Conservation (phyloP, 2,329 filamentous ascomycete species). For the Endocalyx cinctus region DNA sequence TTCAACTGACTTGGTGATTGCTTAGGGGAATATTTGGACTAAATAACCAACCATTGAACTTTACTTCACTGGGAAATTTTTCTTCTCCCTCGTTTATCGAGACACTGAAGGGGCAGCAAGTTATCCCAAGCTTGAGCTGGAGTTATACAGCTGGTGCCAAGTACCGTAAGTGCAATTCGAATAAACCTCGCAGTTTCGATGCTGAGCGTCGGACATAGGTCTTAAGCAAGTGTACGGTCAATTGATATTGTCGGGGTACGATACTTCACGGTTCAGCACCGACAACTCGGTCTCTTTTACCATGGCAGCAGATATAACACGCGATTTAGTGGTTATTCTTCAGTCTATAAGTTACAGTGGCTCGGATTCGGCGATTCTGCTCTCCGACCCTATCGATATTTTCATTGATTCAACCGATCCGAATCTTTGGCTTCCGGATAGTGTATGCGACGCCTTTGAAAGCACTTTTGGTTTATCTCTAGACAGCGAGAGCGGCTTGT, state of each 20-base stretch:
- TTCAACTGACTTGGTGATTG: too few relatives aligned
- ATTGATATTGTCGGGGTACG: conserved; percentile 36
- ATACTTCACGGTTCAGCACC: conserved; percentile 33
- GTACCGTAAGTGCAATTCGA: conserved; percentile 27
- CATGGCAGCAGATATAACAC: conserved; percentile 29
- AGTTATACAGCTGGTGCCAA: conserved; percentile 37
- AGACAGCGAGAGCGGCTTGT: conserved; percentile 23
- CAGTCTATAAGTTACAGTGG: conserved; percentile 35
- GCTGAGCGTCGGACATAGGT: conserved; percentile 13
- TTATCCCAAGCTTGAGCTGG: conserved; percentile 37
- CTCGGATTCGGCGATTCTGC: conserved; percentile 24
- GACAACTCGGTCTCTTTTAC: conserved; percentile 33
- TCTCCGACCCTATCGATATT: conserved; percentile 29
- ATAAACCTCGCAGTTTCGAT: not conserved
- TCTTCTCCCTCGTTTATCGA: conserved; percentile 31
- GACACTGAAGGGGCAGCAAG: conserved; percentile 29
- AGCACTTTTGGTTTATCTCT: conserved; percentile 27
- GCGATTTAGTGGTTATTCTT: conserved; percentile 33
- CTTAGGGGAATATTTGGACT: conserved; percentile 35
- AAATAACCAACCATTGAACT: conserved; percentile 34
- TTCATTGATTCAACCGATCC: conserved; percentile 33
- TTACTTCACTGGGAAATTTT: conserved; percentile 30
- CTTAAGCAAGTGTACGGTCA: conserved; percentile 34
- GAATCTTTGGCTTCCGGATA: conserved; percentile 29
- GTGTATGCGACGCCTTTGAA: conserved; percentile 29